These are phyloP conservation scores for Bryoerythrophyllum caledonicum DNA, from an alignment of 225 moss, liverwort and hornwort genomes.

Conservation along the genomic window DNA sequence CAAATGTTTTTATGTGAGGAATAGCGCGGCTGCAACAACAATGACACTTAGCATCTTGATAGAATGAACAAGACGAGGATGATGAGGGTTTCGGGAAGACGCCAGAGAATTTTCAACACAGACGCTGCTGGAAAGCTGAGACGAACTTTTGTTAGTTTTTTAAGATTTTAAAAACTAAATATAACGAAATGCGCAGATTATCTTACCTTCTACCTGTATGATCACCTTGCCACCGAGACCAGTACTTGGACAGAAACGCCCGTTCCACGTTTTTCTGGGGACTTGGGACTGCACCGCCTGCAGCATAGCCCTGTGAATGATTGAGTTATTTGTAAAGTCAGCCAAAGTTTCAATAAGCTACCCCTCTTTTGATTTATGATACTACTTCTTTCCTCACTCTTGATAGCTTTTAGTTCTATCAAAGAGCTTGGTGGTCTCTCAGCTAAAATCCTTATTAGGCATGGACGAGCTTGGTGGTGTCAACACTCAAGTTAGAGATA, in stretches of 20 bases:
- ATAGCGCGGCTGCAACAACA: conserved; percentile 72
- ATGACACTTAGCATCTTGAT: conserved; percentile 17
- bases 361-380: no score
- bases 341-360: no score
- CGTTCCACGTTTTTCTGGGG: conserved; percentile 87
- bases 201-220: conserved; percentile 74
- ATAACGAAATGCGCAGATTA: not conserved
- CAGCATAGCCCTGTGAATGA: conserved; percentile 82
- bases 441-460: no score
- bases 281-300: conserved; percentile 95
- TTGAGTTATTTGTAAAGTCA: no score
- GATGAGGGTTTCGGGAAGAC: not conserved
- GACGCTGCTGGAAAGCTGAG: conserved; percentile 15
- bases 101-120: not conserved
- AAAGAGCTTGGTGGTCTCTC: no score
- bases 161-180: not conserved
- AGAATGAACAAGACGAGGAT: not conserved
- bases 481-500: no score
- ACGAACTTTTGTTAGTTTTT: not conserved
- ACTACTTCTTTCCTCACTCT: no score
- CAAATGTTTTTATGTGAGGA: conserved; percentile 92
- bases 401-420: no score
- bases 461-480: no score
- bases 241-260: conserved; percentile 76
- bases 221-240: conserved; percentile 94